These are phyloP conservation scores for Tephrocybe rancida DNA, from an alignment of 768 basidiomycete species.

Conservation along the genomic window DNA sequence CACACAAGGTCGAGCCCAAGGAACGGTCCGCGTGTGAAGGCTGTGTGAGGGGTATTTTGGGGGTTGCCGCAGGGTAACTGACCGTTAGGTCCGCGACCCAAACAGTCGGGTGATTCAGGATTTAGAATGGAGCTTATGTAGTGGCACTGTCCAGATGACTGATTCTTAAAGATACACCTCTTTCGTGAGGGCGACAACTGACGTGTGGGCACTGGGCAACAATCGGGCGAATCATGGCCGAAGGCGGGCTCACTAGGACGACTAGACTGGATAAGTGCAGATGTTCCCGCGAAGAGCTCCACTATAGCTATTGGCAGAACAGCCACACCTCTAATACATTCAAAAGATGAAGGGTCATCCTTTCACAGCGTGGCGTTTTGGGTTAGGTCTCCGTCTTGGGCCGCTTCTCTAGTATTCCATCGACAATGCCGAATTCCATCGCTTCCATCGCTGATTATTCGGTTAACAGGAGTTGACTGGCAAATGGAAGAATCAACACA, in stretches of 20 bases:
- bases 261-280: constrained; percentile 4
- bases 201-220: too few relatives aligned
- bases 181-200: background rate
- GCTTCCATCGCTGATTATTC: constrained; percentile 75
- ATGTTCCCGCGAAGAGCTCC: background rate
- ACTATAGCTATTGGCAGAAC: background rate
- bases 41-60: background rate
- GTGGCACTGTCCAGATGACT: background rate
- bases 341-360: background rate
- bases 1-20: background rate
- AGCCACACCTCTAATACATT: constrained; percentile 8
- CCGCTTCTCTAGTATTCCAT: constrained; percentile 84
- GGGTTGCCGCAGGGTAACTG: background rate
- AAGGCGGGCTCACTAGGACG: too few relatives aligned
- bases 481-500: constrained; percentile 27
- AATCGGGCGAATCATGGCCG: too few relatives aligned
- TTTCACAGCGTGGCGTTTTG: background rate
- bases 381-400: constrained; percentile 50
- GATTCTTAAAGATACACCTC: too few relatives aligned
- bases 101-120: background rate
- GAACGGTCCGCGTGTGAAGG: background rate
- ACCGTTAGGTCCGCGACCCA: constrained; percentile 12
- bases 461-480: constrained; percentile 18
- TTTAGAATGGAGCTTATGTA: background rate
- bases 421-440: constrained; percentile 88